Conservation (phyloP, 2,329 filamentous ascomycete species). For the Penicillium polonicum region DNA sequence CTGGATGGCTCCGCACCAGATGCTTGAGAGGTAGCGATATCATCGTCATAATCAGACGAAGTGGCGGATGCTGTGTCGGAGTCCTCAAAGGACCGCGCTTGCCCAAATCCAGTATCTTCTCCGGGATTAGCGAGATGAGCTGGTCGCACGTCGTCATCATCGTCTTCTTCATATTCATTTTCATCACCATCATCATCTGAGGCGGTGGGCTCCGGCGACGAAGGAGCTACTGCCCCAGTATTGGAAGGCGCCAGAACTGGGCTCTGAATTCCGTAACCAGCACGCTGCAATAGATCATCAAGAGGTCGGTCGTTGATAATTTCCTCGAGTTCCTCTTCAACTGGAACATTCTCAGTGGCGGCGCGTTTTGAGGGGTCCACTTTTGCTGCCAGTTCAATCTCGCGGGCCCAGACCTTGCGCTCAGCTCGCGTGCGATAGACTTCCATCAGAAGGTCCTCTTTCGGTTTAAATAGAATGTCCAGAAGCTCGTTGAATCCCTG, state of each 20-base stretch:
- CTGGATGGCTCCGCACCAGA: background rate
- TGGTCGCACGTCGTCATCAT: constrained; percentile 20
- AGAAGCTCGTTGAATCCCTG: constrained; percentile 91
- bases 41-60: constrained; percentile 16
- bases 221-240: constrained; percentile 26
- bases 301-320: constrained; percentile 35
- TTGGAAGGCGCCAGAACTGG: constrained; percentile 22
- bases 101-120: constrained; percentile 14
- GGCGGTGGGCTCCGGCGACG: constrained; percentile 19
- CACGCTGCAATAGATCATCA: constrained; percentile 44
- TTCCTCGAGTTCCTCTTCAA: constrained; percentile 24
- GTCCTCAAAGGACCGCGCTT: constrained; percentile 13
- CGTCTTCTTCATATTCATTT: constrained; percentile 21
- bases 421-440: constrained; percentile 62
- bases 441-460: constrained; percentile 72
- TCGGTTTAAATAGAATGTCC: constrained; percentile 77
- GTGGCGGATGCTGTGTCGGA: constrained; percentile 19
- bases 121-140: constrained; percentile 26
- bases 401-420: constrained; percentile 55
- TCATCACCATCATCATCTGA: constrained; percentile 24
- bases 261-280: constrained; percentile 40
- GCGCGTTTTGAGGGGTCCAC: constrained; percentile 30
- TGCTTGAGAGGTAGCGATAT: constrained; percentile 2
- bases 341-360: constrained; percentile 22
- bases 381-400: constrained; percentile 41